Conservation (phyloP, 768 basidiomycete genomes). For the Tephrocybe sp. region DNA sequence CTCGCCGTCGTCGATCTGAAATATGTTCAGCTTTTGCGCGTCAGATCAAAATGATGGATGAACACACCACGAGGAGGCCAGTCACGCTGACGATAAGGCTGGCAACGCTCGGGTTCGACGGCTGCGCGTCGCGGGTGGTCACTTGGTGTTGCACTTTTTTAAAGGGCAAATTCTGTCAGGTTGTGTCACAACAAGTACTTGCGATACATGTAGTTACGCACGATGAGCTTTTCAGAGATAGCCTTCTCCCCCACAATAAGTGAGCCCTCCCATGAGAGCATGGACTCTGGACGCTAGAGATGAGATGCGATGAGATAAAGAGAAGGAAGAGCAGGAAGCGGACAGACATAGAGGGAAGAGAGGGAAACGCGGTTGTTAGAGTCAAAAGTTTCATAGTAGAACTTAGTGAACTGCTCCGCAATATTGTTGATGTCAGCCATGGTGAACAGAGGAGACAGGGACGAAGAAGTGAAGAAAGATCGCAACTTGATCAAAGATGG, state of each 20-base stretch:
- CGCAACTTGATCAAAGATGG: too few relatives aligned
- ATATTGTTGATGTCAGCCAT: constrained; percentile 77
- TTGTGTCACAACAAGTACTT: background rate
- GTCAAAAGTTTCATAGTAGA: constrained; percentile 85
- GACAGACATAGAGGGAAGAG: constrained; percentile 74
- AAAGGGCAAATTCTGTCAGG: constrained; percentile 71
- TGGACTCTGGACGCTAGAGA: constrained; percentile 72
- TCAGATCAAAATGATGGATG: background rate
- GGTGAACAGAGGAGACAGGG: constrained; percentile 20
- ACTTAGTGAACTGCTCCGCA: constrained; percentile 77
- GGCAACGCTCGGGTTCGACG: constrained; percentile 57
- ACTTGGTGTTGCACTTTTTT: constrained; percentile 78
- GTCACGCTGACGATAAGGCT: constrained; percentile 84
- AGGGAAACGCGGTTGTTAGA: constrained; percentile 50
- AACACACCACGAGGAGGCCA: constrained; percentile 72
- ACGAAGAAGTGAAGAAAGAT: constrained; percentile 15
- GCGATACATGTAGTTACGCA: constrained; percentile 27
- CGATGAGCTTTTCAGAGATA: constrained; percentile 77
- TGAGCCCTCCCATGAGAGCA: constrained; percentile 79
- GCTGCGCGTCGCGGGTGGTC: constrained; percentile 85
- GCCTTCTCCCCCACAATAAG: constrained; percentile 50
- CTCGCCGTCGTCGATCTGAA: constrained; percentile 74
- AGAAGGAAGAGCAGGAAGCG: constrained; percentile 13
- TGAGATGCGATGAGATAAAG: constrained; percentile 24
- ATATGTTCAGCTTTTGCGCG: constrained; percentile 5